phyloP scores from a whole-genome alignment of 371 early-diverging fungal genomes.

The Haplosporangium sp. region DNA sequence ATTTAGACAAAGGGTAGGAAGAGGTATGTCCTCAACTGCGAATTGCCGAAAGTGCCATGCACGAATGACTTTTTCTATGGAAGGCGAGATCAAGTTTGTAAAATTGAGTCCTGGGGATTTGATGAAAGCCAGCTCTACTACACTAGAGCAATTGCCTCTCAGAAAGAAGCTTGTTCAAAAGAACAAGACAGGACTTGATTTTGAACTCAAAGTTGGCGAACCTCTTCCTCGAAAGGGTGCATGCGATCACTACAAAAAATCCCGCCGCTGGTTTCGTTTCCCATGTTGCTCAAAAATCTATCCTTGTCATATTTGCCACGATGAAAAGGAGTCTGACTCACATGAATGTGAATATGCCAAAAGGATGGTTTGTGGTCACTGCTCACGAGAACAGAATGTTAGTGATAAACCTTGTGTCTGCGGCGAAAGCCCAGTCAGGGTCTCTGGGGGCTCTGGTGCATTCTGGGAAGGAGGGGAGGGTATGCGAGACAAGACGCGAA shows the following conservation, averaged over 20 bases:
- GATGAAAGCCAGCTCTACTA: slow-evolving; percentile 24
- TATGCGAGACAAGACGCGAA: slow-evolving; percentile 78
- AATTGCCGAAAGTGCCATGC: slow-evolving; percentile 67
- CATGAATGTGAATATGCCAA: slow-evolving; percentile 67
- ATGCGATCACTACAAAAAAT: slow-evolving; percentile 94
- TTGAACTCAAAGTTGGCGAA: slow-evolving; percentile 54
- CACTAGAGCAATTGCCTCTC: slow-evolving; percentile 37
- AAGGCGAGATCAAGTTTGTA: slow-evolving; percentile 65
- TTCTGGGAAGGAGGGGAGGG: slow-evolving; percentile 99
- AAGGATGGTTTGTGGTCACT: slow-evolving; percentile 94
- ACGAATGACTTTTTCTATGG: slow-evolving; percentile 38
- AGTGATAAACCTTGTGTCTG: slow-evolving; percentile 70
- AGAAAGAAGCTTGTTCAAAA: slow-evolving; percentile 18
- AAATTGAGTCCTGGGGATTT: slow-evolving; percentile 56
- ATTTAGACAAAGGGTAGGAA: slow-evolving; percentile 32
- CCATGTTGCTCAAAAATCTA: slow-evolving; percentile 91
- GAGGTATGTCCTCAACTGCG: slow-evolving; percentile 46
- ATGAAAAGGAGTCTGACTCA: slow-evolving; percentile 79
- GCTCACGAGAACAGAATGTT: slow-evolving; percentile 87
- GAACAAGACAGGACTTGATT: slow-evolving; percentile 26
- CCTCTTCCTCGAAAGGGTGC: slow-evolving; percentile 88
- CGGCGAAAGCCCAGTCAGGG: slow-evolving; percentile 76
- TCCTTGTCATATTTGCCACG: slow-evolving; percentile 97
- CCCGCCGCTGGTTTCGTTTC: slow-evolving; percentile 97
- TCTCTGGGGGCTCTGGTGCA: slow-evolving; percentile 58